Conservation (phyloP, 768 basidiomycete genomes). For the Cubamyces sp. region DNA sequence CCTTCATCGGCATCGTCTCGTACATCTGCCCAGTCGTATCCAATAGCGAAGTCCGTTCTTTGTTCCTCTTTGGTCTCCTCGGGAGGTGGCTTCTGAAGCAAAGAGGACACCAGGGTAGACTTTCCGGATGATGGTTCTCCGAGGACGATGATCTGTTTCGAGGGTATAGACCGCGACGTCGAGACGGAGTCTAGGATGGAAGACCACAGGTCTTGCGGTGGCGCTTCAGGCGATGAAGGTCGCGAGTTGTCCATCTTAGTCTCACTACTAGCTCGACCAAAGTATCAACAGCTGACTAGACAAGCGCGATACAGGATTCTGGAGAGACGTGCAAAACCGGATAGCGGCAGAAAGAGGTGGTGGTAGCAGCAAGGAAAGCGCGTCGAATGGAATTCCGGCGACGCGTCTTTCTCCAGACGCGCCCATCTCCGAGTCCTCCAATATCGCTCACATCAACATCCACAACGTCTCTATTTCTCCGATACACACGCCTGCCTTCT, state of each 20-base stretch:
- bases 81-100: slow-evolving; percentile 66
- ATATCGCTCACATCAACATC: slow-evolving; percentile 7
- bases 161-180: slow-evolving; percentile 76
- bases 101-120: slow-evolving; percentile 69
- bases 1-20: slow-evolving; percentile 95
- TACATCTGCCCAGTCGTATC: slow-evolving; percentile 91
- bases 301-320: too few species aligned
- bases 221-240: slow-evolving; percentile 71
- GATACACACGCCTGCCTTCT: slow-evolving; percentile 6
- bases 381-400: slow-evolving; percentile 23
- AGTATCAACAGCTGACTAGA: too few species aligned
- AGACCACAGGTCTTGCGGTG: slow-evolving; percentile 87
- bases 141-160: slow-evolving; percentile 86
- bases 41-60: slow-evolving; percentile 79
- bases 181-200: slow-evolving; percentile 91
- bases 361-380: slow-evolving; percentile 10
- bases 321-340: too few species aligned
- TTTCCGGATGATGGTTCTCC: slow-evolving; percentile 83
- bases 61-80: slow-evolving; percentile 63
- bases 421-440: background rate
- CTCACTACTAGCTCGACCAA: too few species aligned
- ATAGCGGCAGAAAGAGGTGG: background rate
- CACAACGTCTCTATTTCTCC: background rate
- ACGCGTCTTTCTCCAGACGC: slow-evolving; percentile 21
- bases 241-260: slow-evolving; percentile 49